phyloP scores from a whole-genome alignment of 306 rosid species.

The Quercus bicolor region DNA sequence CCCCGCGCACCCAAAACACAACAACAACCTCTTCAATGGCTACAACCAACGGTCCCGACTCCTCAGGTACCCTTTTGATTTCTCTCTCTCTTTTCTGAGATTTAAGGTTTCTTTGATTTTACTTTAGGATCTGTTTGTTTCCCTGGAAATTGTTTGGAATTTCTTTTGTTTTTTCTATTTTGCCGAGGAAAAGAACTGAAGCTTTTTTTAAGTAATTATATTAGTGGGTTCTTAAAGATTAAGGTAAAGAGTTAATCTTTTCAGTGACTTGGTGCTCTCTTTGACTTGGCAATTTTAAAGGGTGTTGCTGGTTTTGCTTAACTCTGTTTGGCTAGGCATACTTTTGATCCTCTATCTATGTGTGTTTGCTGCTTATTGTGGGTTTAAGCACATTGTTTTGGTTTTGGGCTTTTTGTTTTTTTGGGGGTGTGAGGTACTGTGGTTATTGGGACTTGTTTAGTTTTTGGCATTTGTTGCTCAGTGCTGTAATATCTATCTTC shows the following conservation, averaged over 20 bases:
- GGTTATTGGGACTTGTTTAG: background rate
- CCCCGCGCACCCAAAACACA: too few relatives aligned
- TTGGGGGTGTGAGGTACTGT: background rate
- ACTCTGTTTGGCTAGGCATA: background rate
- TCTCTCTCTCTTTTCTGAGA: background rate
- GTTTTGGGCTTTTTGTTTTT: background rate
- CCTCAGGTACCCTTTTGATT: slow-evolving; percentile 15
- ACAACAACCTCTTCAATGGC: slow-evolving; percentile 5
- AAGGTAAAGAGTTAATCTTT: too few relatives aligned
- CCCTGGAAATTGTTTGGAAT: background rate
- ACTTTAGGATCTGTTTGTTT: background rate
- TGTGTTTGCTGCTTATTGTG: background rate
- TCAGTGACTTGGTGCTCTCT: too few relatives aligned
- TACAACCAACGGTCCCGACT: slow-evolving; percentile 2
- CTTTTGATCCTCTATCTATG: background rate
- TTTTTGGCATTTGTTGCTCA: background rate
- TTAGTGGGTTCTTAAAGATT: background rate
- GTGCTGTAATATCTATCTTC: background rate
- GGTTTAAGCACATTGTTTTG: background rate
- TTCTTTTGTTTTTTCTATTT: background rate
- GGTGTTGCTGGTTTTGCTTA: too few relatives aligned
- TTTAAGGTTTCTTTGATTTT: background rate
- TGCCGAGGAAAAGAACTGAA: background rate
- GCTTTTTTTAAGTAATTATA: too few relatives aligned
- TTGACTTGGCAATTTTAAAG: too few relatives aligned